These are phyloP conservation scores for Parmales sp. DNA, from an alignment of 108 stramenopile species.

Conservation along the genomic window DNA sequence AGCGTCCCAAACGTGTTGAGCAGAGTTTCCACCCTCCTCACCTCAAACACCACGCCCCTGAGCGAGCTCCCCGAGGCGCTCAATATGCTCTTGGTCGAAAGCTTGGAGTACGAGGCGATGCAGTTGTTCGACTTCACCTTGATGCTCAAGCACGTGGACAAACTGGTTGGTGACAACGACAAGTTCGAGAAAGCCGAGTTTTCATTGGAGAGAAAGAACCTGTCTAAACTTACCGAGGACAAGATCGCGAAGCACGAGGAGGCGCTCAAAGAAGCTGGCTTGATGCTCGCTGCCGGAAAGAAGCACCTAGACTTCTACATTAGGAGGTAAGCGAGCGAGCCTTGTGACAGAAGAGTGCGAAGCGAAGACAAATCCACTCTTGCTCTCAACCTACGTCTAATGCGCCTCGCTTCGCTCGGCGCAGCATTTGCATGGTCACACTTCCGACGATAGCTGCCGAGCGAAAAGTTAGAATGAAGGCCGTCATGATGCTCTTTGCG, in stretches of 20 bases:
- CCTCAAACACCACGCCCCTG: neutral
- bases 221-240: neutral
- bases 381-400: too few relatives aligned
- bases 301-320: neutral
- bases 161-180: neutral
- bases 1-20: neutral
- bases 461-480: too few relatives aligned
- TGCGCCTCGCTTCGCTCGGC: too few relatives aligned
- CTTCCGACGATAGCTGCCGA: too few relatives aligned
- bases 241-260: conserved; percentile 4
- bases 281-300: neutral
- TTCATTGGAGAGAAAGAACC: neutral
- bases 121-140: conserved; percentile 4
- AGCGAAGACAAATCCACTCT: too few relatives aligned
- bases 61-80: neutral
- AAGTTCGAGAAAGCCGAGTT: too few relatives aligned
- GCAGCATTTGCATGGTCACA: too few relatives aligned
- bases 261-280: neutral
- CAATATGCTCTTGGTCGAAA: conserved; percentile 1
- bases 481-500: too few relatives aligned
- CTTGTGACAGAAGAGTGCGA: too few relatives aligned
- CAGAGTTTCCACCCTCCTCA: neutral
- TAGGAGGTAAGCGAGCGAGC: too few relatives aligned
- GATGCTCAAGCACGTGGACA: conserved; percentile 6
- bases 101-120: neutral